A percentile compares a stretch with the other conserved stretches of the same genome.
phyloP scores from a whole-genome alignment of 768 basidiomycete genomes.

The Kwoniella mangroviensis region DNA sequence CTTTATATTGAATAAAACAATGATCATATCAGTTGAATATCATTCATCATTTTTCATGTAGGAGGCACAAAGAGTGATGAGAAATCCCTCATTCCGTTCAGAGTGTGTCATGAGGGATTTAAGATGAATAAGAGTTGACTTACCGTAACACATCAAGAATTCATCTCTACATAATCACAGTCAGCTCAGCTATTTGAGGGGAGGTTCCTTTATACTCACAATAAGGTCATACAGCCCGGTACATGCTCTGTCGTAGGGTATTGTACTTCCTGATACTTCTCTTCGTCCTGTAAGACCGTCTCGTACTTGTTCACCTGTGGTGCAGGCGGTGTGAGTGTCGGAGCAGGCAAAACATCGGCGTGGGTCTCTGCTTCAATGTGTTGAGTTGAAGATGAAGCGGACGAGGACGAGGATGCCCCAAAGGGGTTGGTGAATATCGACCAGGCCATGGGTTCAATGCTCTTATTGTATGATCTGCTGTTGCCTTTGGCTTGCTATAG shows the following conservation, averaged over 20 bases:
- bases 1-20: constrained; percentile 58
- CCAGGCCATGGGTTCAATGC: constrained; percentile 5
- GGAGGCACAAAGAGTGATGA: too few relatives aligned
- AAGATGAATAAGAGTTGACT: constrained; percentile 12
- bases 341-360: neutral
- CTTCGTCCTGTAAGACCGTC: constrained; percentile 46
- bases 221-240: constrained; percentile 75
- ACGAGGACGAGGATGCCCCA: neutral
- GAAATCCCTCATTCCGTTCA: too few relatives aligned
- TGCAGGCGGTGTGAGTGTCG: neutral
- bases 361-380: neutral
- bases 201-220: constrained; percentile 39
- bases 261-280: constrained; percentile 51
- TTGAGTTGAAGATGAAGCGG: neutral
- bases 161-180: constrained; percentile 50
- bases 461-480: neutral
- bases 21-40: too few relatives aligned
- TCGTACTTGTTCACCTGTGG: constrained; percentile 42
- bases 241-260: constrained; percentile 78
- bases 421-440: constrained; percentile 2
- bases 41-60: too few relatives aligned
- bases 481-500: neutral
- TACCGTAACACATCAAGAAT: constrained; percentile 59
- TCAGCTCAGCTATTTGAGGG: neutral
- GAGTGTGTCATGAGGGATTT: too few relatives aligned